These are phyloP conservation scores for Paramecium sonneborni DNA, from an alignment of 73 alveolate genomes.

Conservation along the genomic window DNA sequence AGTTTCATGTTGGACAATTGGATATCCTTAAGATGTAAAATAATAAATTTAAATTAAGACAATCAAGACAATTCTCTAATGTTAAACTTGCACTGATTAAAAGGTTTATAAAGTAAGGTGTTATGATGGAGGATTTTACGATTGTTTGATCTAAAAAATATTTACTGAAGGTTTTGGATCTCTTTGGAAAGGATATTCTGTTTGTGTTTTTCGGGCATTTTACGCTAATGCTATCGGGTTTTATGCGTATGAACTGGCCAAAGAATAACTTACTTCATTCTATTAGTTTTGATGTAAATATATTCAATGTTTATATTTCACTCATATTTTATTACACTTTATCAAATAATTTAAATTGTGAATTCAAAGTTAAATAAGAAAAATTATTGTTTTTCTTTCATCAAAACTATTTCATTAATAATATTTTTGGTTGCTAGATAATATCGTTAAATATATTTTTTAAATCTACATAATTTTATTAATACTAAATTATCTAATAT, in stretches of 20 bases:
- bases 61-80: constrained; percentile 68
- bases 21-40: constrained; percentile 65
- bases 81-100: constrained; percentile 31
- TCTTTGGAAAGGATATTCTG: constrained; percentile 77
- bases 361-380: background rate
- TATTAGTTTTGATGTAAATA: constrained; percentile 18
- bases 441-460: too few species aligned
- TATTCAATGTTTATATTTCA: background rate
- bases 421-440: too few species aligned
- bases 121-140: constrained; percentile 72
- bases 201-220: constrained; percentile 70
- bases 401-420: too few species aligned
- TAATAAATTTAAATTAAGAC: background rate
- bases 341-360: background rate
- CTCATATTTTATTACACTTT: background rate
- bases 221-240: constrained; percentile 65
- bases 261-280: background rate
- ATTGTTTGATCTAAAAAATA: constrained; percentile 51
- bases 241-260: constrained; percentile 67
- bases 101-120: background rate
- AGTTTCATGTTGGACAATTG: constrained; percentile 60
- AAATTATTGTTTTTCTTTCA: too few species aligned
- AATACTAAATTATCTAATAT: background rate
- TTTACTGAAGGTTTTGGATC: constrained; percentile 61
- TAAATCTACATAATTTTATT: too few species aligned